These are phyloP conservation scores for Rostrohypoxylon terebratum DNA, from an alignment of 495 filamentous ascomycete species.

Conservation along the genomic window DNA sequence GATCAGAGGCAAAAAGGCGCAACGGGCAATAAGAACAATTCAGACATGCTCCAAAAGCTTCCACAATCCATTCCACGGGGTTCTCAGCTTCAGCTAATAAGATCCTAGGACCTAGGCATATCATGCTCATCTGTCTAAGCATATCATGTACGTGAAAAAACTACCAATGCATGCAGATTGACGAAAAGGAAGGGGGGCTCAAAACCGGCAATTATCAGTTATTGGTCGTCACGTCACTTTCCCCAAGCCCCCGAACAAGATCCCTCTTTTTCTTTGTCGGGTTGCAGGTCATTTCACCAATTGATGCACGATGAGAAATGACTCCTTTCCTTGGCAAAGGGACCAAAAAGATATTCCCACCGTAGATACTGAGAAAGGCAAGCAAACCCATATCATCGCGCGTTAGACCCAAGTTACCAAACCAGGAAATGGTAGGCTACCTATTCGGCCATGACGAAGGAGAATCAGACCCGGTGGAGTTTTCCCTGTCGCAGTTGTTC, in stretches of 20 bases:
- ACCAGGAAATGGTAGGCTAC: constrained; percentile 33
- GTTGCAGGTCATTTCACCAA: constrained; percentile 3
- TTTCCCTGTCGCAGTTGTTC: constrained; percentile 29
- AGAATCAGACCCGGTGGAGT: constrained; percentile 18
- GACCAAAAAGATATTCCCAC: not conserved
- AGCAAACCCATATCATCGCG: not conserved
- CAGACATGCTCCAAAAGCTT: constrained; percentile 7
- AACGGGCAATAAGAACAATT: constrained; percentile 16
- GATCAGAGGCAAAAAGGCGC: not conserved
- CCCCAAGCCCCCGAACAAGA: constrained; percentile 1
- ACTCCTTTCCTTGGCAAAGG: constrained; percentile 24
- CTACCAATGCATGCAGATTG: constrained; percentile 19
- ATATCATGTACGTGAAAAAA: constrained; percentile 21
- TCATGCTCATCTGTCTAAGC: not conserved
- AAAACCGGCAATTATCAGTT: not conserved
- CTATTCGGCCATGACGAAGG: constrained; percentile 26
- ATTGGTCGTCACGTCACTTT: constrained; percentile 26
- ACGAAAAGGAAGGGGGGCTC: constrained; percentile 8
- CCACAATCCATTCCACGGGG: not conserved
- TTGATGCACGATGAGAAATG: constrained; percentile 12
- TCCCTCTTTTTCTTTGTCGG: not conserved
- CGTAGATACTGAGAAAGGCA: not conserved
- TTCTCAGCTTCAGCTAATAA: constrained; percentile 9
- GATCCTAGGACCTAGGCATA: not conserved
- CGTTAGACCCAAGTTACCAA: constrained; percentile 12